Percentiles rank a stretch among this genome's conserved stretches.
Conservation (phyloP, 2,329 filamentous ascomycete genomes). For the Cytospora paraplurivora region DNA sequence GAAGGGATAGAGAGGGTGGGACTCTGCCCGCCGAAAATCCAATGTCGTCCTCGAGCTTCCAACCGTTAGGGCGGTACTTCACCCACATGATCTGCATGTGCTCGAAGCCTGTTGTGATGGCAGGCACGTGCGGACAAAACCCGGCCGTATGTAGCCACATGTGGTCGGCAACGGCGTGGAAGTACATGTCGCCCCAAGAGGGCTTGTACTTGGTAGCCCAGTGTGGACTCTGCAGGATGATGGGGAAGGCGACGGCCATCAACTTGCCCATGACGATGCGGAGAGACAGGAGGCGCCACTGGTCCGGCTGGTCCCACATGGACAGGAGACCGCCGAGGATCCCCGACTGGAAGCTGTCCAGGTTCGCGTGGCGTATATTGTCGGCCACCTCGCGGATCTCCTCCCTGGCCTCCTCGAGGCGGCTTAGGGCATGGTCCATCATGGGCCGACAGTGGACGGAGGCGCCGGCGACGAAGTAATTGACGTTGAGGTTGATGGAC, state of each 20-base stretch:
- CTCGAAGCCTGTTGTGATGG: slow-evolving; percentile 22
- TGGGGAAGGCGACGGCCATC: slow-evolving; percentile 32
- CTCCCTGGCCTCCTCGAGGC: slow-evolving; percentile 56
- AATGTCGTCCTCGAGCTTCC: slow-evolving; percentile 19
- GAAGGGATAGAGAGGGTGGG: not conserved
- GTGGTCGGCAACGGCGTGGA: slow-evolving; percentile 23
- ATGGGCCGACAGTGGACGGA: slow-evolving; percentile 32
- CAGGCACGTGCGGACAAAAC: not conserved
- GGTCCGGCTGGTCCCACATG: slow-evolving; percentile 34
- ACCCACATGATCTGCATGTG: slow-evolving; percentile 15
- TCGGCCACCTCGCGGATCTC: slow-evolving; percentile 44
- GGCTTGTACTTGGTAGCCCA: slow-evolving; percentile 19
- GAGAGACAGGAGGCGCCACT: slow-evolving; percentile 29
- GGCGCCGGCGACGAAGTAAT: slow-evolving; percentile 35
- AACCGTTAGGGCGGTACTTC: slow-evolving; percentile 8
- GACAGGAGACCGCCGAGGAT: slow-evolving; percentile 32
- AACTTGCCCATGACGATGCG: slow-evolving; percentile 34
- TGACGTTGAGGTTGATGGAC: slow-evolving; percentile 31
- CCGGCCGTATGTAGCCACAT: slow-evolving; percentile 22
- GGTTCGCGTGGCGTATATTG: slow-evolving; percentile 22
- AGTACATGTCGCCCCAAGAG: slow-evolving; percentile 12
- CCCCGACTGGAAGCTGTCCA: slow-evolving; percentile 31
- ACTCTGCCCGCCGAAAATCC: slow-evolving; percentile 4
- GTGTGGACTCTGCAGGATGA: slow-evolving; percentile 30
- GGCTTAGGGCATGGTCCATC: slow-evolving; percentile 48